A percentile compares a stretch with the other conserved stretches of the same genome.
Conservation (phyloP, 345 rosid species). For the Eucalyptus brandiana region DNA sequence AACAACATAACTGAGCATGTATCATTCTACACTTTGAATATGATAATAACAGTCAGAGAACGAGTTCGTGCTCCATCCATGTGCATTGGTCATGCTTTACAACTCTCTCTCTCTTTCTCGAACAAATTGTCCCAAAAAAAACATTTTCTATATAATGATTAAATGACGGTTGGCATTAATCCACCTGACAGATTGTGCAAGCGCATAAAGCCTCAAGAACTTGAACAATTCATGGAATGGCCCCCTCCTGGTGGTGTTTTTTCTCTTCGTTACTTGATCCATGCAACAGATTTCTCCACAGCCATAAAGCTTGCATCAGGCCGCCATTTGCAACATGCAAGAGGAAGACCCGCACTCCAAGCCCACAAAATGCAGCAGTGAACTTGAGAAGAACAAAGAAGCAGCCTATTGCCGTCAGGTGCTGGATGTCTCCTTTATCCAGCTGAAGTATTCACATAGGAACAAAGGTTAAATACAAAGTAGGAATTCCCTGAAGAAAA, state of each 20-base stretch:
- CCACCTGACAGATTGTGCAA: not conserved
- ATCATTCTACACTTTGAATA: not conserved
- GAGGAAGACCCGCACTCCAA: constrained; percentile 9
- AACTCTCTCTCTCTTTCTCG: not conserved
- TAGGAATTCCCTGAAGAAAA: not conserved
- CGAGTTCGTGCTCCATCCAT: not conserved
- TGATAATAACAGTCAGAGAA: not conserved
- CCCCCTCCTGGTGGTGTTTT: not conserved
- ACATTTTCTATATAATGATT: not conserved
- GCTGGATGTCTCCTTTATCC: constrained; percentile 9
- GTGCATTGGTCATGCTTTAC: not conserved
- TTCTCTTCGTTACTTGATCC: not conserved
- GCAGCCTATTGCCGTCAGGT: constrained; percentile 12
- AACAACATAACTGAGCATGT: not conserved
- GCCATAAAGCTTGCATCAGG: constrained; percentile 40
- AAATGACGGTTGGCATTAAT: not conserved
- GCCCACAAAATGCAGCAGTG: constrained; percentile 1
- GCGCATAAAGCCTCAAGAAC: not conserved
- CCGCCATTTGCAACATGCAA: constrained; percentile 47
- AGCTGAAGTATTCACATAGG: not conserved
- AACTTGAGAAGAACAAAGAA: constrained; percentile 23
- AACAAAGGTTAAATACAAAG: not conserved
- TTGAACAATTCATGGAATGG: not conserved
- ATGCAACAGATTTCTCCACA: constrained; percentile 10
- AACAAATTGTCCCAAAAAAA: not conserved